phyloP scores from a whole-genome alignment of 768 basidiomycete species.

The Trametes sanguinea region DNA sequence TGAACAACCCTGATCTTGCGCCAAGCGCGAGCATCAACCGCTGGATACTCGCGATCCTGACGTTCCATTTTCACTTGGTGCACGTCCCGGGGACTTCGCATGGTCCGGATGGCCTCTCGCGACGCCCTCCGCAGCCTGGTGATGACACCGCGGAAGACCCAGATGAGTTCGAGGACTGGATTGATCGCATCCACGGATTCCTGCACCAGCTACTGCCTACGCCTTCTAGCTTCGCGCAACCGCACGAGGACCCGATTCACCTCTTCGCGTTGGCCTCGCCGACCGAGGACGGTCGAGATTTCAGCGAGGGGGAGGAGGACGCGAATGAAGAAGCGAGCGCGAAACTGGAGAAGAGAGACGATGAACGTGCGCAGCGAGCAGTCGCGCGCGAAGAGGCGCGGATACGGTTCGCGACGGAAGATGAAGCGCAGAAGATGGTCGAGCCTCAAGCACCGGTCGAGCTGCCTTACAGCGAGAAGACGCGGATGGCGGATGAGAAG shows the following conservation, averaged over 20 bases:
- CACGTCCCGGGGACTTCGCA: constrained; percentile 35
- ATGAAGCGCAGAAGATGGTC: no score
- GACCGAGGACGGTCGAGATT: no score
- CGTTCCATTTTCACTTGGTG: constrained; percentile 37
- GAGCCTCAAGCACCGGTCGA: no score
- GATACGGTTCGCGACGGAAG: no score
- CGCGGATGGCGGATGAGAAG: constrained; percentile 9
- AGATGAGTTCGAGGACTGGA: constrained; percentile 16
- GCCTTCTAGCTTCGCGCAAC: no score
- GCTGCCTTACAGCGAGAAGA: no score
- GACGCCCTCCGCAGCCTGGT: constrained; percentile 3
- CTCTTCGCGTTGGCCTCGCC: no score
- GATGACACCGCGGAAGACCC: constrained; percentile 5
- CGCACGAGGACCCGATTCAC: constrained; percentile 27
- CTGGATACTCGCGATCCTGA: constrained; percentile 42
- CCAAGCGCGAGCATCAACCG: constrained; percentile 42
- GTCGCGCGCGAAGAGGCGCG: no score
- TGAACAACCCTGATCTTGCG: constrained; percentile 37
- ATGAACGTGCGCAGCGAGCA: no score
- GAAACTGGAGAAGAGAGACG: no score
- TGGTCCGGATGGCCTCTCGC: constrained; percentile 34
- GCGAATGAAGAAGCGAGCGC: no score
- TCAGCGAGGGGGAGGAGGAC: no score
- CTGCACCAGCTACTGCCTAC: constrained; percentile 7
- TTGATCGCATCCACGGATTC: not conserved